Conservation (phyloP, 805 yeast species). For the Sugiyamaella smithiae region DNA sequence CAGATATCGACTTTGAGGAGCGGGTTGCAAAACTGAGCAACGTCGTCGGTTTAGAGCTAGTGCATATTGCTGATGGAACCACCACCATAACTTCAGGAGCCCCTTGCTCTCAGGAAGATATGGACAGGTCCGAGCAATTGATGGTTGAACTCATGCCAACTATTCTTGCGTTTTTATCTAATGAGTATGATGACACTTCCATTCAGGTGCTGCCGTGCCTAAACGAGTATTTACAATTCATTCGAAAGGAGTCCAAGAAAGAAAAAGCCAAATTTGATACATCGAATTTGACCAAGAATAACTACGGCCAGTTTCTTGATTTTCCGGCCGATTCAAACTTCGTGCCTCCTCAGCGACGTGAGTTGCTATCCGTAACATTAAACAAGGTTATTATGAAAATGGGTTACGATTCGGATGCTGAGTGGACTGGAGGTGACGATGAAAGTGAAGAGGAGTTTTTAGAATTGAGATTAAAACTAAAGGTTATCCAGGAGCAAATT, state of each 20-base stretch:
- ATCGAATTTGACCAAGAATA: constrained; percentile 34
- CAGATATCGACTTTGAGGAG: constrained; percentile 64
- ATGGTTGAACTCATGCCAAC: constrained; percentile 68
- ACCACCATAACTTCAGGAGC: constrained; percentile 23
- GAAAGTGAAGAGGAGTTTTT: constrained; percentile 74
- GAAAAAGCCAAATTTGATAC: constrained; percentile 41
- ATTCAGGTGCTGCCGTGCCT: constrained; percentile 79
- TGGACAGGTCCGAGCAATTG: constrained; percentile 41
- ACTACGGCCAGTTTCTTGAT: constrained; percentile 24
- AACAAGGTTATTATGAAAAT: constrained; percentile 71
- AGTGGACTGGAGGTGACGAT: constrained; percentile 58
- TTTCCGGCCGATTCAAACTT: constrained; percentile 31
- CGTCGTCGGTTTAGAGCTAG: constrained; percentile 70
- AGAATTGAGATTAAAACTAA: constrained; percentile 73
- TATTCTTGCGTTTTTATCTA: constrained; percentile 64
- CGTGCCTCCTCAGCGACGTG: constrained; percentile 40
- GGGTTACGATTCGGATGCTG: constrained; percentile 75
- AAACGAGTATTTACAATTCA: constrained; percentile 64
- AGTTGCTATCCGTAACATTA: constrained; percentile 60
- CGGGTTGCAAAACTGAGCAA: constrained; percentile 70
- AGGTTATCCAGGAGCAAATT: constrained; percentile 80
- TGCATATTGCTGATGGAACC: constrained; percentile 58
- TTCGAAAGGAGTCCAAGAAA: constrained; percentile 53
- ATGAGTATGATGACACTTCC: constrained; percentile 87
- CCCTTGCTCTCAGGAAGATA: constrained; percentile 21